Evolutionary conservation across 768 basidiomycete species (phyloP), one percentile per base, ranked within the genome.

Genomic region (Lentinula aciculospora): DNA sequence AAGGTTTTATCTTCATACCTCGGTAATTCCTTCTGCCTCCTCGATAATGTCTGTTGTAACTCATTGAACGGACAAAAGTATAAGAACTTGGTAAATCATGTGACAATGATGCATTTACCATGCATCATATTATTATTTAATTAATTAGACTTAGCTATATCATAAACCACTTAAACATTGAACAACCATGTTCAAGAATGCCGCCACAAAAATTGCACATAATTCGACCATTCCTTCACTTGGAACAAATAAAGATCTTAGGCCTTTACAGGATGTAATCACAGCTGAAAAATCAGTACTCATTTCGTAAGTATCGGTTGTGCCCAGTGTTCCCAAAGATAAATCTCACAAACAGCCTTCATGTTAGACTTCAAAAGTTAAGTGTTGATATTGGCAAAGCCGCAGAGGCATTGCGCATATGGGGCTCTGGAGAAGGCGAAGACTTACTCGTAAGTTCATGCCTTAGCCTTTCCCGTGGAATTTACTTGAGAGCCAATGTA

Each of bases 261-360:
- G 87, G 27, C 83, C 86, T 0, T 74, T 97, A 7, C 94, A 97
- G 67, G 93, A 94, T 66, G 78, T 96, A 61, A 98, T 98, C 57
- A 87, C 84, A 2, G 82, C 89, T 1, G 94, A 97, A 72, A 98
- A 98, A 74, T 73, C 80, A 6, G 85, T 95, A 7, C 76, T 95
- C 29, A 72, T 77, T 48, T 81, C 88, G 91, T 93, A 64, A 64
- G 85, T 76, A 27, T 15, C n/a, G 12, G 28, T 13, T 29, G 2
- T 48, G 21, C n/a, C 8, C 17, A n/a, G n/a, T n/a, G n/a, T n/a
- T n/a, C 8, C 21, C 9, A 2, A 23, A 7, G 42, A n/a, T 6
- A 3, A 4, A 44, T 21, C 42, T 44, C 42, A 44, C 42, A 23
- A 39, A 17, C n/a, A 39, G 7, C 42, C n/a, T 23, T 9, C 3